Base-by-base conservation (phyloP, 306 rosid genomes). In the Vigna reflexopilosa region DNA sequence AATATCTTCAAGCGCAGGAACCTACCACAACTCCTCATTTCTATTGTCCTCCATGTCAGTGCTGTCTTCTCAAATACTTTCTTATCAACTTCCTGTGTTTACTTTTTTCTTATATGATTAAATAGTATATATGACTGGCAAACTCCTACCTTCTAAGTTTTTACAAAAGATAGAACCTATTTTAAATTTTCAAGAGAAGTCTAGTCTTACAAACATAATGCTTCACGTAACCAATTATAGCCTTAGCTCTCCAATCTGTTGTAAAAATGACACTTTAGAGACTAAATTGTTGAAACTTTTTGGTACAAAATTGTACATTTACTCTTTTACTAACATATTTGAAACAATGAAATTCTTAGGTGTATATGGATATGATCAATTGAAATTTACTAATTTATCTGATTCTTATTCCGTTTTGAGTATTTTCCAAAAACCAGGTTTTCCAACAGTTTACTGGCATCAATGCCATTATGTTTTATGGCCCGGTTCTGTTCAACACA, bases 391-490 rank as follows among this genome's bases (percentile, higher is more conserved):
- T 9, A 7, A 77, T 44, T 67, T 36, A 42, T 54, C 45, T 67
- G 20, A 62, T 16, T 45, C 8, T 63, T 70, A 12, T 58, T 58
- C 24, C 19, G 36, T 49, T 70, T 79, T 26, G 65, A 52, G 32
- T 58, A 67, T 22, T 10, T 2, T 7, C 5, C 22, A 65, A 44
- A 44, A 69, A 73, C 34, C 89, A 92, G 93, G 52, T 93, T 32
- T 93, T 93, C 80, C 98, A 93, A 70, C 96, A 91, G 80, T 74
- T 80, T 50, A 93, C 98, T 0, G 98, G 98, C 11, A 94, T 94
- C 88, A 94, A 94, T n/a, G 98, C 97, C 0, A 94, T 94, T 30
- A 92, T 92, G 97, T 92, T 94, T 76, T 94, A 92, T 26, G 94
- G 96, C 0, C 98, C 98, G 0, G 97, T 94, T 10, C 58, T 94